A percentile compares a stretch with the other conserved stretches of the same genome.
These are phyloP conservation scores for Cardamine occulta DNA, from an alignment of 345 rosid species.

Conservation along the genomic window DNA sequence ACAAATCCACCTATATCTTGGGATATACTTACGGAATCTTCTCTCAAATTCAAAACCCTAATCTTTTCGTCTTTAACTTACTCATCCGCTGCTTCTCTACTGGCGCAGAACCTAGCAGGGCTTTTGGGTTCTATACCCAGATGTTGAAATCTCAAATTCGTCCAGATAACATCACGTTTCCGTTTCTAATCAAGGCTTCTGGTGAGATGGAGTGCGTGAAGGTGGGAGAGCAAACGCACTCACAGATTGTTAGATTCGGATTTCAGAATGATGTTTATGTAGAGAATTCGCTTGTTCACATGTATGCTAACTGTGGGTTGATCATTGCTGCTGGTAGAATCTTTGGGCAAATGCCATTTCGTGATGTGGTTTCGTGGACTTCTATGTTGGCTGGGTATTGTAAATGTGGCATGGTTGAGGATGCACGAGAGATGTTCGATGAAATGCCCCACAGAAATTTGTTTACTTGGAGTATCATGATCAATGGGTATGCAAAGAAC, in stretches of 20 bases:
- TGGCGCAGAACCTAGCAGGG: slow-evolving; percentile 46
- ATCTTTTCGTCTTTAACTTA: slow-evolving; percentile 61
- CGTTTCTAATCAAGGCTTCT: slow-evolving; percentile 64
- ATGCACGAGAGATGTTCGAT: slow-evolving; percentile 69
- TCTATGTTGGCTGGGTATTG: slow-evolving; percentile 62
- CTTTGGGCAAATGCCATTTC: slow-evolving; percentile 44
- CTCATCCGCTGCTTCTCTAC: slow-evolving; percentile 61
- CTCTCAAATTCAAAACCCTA: slow-evolving; percentile 57
- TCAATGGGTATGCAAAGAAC: slow-evolving; percentile 62
- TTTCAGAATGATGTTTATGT: slow-evolving; percentile 59
- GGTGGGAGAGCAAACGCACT: slow-evolving; percentile 66
- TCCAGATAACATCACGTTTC: slow-evolving; percentile 76
- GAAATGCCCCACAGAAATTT: slow-evolving; percentile 75
- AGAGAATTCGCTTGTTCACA: slow-evolving; percentile 66
- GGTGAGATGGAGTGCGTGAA: slow-evolving; percentile 45
- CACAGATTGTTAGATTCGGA: slow-evolving; percentile 57
- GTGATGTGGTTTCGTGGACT: slow-evolving; percentile 77
- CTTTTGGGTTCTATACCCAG: slow-evolving; percentile 54
- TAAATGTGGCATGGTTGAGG: slow-evolving; percentile 50
- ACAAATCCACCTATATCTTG: slow-evolving; percentile 31
- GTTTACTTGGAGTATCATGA: slow-evolving; percentile 80
- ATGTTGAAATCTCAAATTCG: slow-evolving; percentile 43
- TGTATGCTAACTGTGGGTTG: slow-evolving; percentile 63
- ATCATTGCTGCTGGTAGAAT: slow-evolving; percentile 53
- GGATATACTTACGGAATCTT: slow-evolving; percentile 56